Base-by-base conservation (phyloP, 805 yeast genomes). In the Candida germanica region DNA sequence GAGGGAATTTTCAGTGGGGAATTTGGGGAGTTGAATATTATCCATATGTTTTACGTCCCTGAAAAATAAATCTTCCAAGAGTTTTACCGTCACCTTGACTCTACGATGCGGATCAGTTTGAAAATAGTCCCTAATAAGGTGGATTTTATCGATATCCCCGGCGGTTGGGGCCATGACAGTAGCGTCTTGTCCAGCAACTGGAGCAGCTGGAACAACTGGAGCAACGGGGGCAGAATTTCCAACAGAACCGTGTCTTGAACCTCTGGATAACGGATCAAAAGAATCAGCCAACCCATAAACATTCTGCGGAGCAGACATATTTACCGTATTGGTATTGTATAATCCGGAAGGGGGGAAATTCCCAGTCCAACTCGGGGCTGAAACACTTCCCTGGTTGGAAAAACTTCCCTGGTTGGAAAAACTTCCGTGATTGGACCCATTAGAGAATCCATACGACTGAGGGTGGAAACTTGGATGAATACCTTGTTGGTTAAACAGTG, bases 1-100 rank as follows among this genome's bases (percentile, higher is more conserved):
- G 50, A 68, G 39, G 40, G 69, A 48, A 40, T 59, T 36, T 60
- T 73, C 59, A 38, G 56, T 46, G 21, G 69, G 59, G 49, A 59
- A 55, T 39, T 59, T 52, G 19, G 69, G 67, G 31, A 64, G 52
- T 46, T 59, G 70, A 42, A 51, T 54, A 31, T 52, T 44, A 26
- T 61, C 63, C n/a, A 23, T 18, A 17, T 5, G 11, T 37, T 49
- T 49, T 33, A 51, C 59, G 36, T 63, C 69, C 24, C 53, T 59
- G 25, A 45, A 46, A 38, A 49, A 61, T 11, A 59, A 48, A 24
- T 56, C 58, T 22, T 51, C 46, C 26, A 66, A 45, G 29, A 55
- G 50, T 19, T 40, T 43, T 17, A 54, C 38, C 3, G 62, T 61
- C n/a, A 64, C 65, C 31, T 59, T 54, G 7, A 67, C 71, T 22